These are phyloP conservation scores for Beauveria rudraprayagi DNA, from an alignment of 2,329 filamentous ascomycete species.

Conservation along the genomic window DNA sequence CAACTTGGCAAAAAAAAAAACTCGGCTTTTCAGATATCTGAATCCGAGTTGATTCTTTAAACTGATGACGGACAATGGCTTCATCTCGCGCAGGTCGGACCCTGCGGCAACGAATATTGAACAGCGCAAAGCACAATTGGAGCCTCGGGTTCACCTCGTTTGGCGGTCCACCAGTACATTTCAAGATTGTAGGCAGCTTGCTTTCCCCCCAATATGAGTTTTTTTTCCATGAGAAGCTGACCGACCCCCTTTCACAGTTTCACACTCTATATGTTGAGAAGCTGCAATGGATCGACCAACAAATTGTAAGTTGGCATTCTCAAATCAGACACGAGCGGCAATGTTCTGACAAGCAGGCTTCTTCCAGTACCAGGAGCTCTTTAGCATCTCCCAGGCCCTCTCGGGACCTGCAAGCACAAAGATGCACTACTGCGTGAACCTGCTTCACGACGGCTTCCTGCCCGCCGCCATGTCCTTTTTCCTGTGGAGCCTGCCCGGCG, in stretches of 20 bases:
- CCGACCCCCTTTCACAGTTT: constrained; percentile 30
- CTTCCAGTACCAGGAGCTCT: constrained; percentile 61
- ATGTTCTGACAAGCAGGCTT: background rate
- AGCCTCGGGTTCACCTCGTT: constrained; percentile 58
- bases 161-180: constrained; percentile 62
- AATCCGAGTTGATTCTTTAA: background rate
- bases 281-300: constrained; percentile 59
- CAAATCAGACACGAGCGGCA: background rate
- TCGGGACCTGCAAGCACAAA: constrained; percentile 64
- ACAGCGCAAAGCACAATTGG: constrained; percentile 33
- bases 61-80: background rate
- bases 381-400: constrained; percentile 59
- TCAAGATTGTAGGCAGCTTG: constrained; percentile 45
- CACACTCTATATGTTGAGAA: constrained; percentile 54
- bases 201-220: background rate
- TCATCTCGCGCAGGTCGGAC: background rate
- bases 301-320: constrained; percentile 38
- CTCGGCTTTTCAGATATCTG: background rate
- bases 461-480: constrained; percentile 52
- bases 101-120: background rate
- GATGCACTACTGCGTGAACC: constrained; percentile 60
- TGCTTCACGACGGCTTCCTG: constrained; percentile 53
- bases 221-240: background rate
- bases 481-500: constrained; percentile 62
- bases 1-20: background rate